Evolutionary conservation across 2,329 filamentous ascomycete genomes (phyloP).

Genomic region (Talaromyces sp.): DNA sequence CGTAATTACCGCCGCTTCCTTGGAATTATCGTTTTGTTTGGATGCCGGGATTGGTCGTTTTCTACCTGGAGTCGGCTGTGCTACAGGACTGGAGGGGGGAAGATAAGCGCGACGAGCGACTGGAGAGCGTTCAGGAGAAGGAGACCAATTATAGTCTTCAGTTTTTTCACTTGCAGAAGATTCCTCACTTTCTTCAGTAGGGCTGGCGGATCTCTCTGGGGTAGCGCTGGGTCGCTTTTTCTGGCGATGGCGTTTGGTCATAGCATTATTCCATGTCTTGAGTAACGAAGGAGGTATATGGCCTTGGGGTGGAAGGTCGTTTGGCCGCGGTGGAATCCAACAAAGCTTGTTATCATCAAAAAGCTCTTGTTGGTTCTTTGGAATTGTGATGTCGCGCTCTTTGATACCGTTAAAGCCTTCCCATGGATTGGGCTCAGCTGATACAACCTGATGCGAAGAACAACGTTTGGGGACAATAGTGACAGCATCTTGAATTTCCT

Average conservation of each 20-base stretch:
- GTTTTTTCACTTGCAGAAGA: slow-evolving; percentile 13
- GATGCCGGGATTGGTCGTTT: not conserved
- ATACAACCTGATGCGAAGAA: not conserved
- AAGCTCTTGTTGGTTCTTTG: not conserved
- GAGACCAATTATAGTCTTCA: slow-evolving; percentile 18
- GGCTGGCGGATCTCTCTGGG: slow-evolving; percentile 7
- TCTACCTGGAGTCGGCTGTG: not conserved
- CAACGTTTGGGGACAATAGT: not conserved
- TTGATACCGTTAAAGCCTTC: not conserved
- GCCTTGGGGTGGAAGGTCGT: not conserved
- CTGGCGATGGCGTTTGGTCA: not conserved
- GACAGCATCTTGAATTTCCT: not conserved
- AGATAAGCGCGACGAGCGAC: not conserved
- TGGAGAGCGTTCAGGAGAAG: slow-evolving; percentile 12
- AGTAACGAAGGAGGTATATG: not conserved
- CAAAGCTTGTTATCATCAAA: not conserved
- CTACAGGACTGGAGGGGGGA: slow-evolving; percentile 2
- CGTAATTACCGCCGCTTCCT: not conserved
- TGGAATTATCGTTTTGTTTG: not conserved
- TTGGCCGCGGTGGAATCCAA: not conserved
- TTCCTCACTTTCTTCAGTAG: slow-evolving; percentile 18
- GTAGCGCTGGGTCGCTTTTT: not conserved
- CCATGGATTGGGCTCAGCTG: not conserved
- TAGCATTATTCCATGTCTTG: not conserved
- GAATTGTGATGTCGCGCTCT: not conserved